Percentiles rank a stretch among this genome's conserved stretches.
phyloP scores from a whole-genome alignment of 2,329 filamentous ascomycete species.

The Calonectria hawksworthii region DNA sequence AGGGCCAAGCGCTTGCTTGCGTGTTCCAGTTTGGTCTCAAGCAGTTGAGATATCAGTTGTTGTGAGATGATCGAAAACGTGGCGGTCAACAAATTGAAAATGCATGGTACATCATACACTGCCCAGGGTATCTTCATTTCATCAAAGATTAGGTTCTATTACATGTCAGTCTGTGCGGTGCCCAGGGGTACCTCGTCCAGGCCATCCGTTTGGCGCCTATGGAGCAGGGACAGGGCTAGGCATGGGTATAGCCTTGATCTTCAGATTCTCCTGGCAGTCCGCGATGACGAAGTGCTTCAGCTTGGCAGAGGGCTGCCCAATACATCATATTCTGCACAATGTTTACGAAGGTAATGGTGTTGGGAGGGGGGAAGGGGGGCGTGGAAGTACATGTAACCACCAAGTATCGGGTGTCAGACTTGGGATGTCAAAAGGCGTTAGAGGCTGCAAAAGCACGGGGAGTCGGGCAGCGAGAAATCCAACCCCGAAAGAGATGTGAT shows the following conservation, averaged over 20 bases:
- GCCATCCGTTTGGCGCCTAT: not conserved
- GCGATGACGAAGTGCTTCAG: not conserved
- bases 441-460: conserved; percentile 14
- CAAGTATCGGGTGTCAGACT: not conserved
- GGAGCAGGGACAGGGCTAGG: not conserved
- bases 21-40: not conserved
- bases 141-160: conserved; percentile 25
- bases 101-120: not conserved
- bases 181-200: not conserved
- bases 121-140: conserved; percentile 21
- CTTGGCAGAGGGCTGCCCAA: not conserved
- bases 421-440: not conserved
- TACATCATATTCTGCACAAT: not conserved
- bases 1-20: not conserved
- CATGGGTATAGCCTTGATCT: not conserved
- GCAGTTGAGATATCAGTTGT: not conserved
- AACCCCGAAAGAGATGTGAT: conserved; percentile 6
- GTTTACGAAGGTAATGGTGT: not conserved
- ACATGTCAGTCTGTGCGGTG: conserved; percentile 21
- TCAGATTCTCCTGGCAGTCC: not conserved
- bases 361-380: not conserved
- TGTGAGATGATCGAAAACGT: not conserved
- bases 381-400: not conserved
- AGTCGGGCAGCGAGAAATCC: conserved; percentile 6
- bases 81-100: conserved; percentile 6